Evolutionary conservation across 1,284 basidiomycete genomes (phyloP), one percentile per base, ranked within the genome.

Genomic region (Takashimella koratensis): DNA sequence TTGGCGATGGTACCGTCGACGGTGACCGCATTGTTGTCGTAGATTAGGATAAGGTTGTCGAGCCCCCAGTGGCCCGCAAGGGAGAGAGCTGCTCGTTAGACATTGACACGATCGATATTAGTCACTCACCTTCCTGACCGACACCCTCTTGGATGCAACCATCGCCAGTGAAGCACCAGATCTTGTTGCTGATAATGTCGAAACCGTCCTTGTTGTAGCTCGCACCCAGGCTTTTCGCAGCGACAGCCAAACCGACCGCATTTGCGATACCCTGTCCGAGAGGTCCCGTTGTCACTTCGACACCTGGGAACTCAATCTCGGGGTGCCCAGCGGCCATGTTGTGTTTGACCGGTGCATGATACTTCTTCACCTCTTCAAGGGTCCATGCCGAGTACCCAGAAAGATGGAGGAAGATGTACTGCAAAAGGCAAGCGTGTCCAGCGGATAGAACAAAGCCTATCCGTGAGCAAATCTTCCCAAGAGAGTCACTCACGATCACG

Each of bases 231-330:
- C 65, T 54, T 53, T 66, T 66, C 24, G 52, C 51, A 1, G 88
- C 90, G 53, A 93, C 89, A 51, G 90, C 90, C 48, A 94, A 77
- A 68, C 90, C 90, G 62, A 93, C 88, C 56, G 83, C 86, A 70
- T 90, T 90, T 58, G 86, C 83, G 68, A 94, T 87, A 61, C 90
- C 90, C 76, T 94, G 90, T 23, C 90, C 90, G 22, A 94, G 84
- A 52, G 91, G 90, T 50, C 90, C 91, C 47, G 91, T 94, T 56
- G 91, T 94, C 55, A 94, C 88, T 76, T 94, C 91, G 57, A 93
- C 82, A 6, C 50, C 54, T 3, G 59, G 57, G 36, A 47, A 57
- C 49, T 60, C 62, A 44, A 64, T 64, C 54, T 64, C 62, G 12
- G 60, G 62, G 30, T 65, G 64, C 2, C 64, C 64, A 16, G 63